Base-by-base conservation (phyloP, 306 rosid genomes). In the Carpinus viminea region DNA sequence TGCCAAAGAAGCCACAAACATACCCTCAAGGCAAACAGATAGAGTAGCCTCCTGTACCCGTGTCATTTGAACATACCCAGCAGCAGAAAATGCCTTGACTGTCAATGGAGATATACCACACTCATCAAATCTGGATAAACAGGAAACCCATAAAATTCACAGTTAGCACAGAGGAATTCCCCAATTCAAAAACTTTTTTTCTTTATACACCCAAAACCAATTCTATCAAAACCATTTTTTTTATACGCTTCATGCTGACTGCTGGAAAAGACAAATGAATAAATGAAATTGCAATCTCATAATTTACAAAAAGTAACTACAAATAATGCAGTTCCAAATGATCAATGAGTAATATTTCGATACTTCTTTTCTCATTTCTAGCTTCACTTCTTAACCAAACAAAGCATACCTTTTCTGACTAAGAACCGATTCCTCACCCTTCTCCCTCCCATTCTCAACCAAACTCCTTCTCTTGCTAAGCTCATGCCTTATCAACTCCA, bases 11-110 rank as follows among this genome's bases (percentile, higher is more conserved):
- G 68, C 8, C 43, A 71, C 53, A 45, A 81, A 78, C 90, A 38
- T 84, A 95, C 98, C 98, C 68, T 92, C 96, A 80, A 95, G 90
- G 81, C 90, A 82, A 86, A 82, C 69, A 57, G 91, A 62, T 73
- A 95, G 80, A 79, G 91, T 83, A 69, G 87, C 92, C 91, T 92
- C 97, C 80, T 95, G 98, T 20, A 91, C 96, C 46, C 90, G 86
- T 26, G 98, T 92, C 98, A 92, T 83, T 45, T 76, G 88, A 77
- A 84, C 66, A 86, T 88, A 95, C 36, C 96, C 92, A 76, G 98
- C 89, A 4, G 84, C 82, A 77, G 92, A 87, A 70, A 95, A 95
- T 47, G 98, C 95, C 84, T 85, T 91, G 70, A 91, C 82, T 9
- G 98, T 92, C 76, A 83, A 80, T 12, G 91, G 93, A 31, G 98